phyloP scores from a whole-genome alignment of 164 flowering plant species.

The Litsea cubeba region DNA sequence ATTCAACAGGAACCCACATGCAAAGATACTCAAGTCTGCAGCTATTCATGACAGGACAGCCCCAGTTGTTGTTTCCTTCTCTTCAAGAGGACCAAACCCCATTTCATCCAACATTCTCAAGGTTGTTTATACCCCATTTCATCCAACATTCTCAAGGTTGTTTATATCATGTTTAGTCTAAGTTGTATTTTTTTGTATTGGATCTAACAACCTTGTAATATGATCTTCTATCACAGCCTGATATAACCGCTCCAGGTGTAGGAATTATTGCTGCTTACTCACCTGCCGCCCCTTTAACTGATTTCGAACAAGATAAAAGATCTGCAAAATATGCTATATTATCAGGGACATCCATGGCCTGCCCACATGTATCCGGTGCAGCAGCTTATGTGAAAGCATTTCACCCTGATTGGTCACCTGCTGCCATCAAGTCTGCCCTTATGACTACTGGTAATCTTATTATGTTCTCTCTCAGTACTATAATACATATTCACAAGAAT shows the following conservation, averaged over 20 bases:
- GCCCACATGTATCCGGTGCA: conserved; percentile 56
- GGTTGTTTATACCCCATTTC: neutral
- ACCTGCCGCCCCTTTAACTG: conserved; percentile 23
- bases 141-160: neutral
- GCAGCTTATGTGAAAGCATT: conserved; percentile 71
- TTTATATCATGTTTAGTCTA: neutral
- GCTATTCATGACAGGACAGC: neutral
- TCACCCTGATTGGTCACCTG: conserved; percentile 68
- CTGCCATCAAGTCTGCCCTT: conserved; percentile 74
- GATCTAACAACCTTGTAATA: neutral
- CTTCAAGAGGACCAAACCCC: neutral
- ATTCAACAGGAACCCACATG: conserved; percentile 21
- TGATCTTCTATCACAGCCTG: conserved; percentile 45
- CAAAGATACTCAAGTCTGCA: conserved; percentile 36
- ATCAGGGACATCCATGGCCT: conserved; percentile 80
- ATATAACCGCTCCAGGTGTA: conserved; percentile 66
- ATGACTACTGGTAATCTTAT: conserved; percentile 66
- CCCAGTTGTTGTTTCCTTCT: neutral
- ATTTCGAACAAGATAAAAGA: conserved; percentile 8
- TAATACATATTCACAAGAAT: no score
- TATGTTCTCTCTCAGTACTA: no score
- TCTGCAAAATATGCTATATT: conserved; percentile 6
- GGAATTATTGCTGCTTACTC: conserved; percentile 63
- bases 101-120: neutral
- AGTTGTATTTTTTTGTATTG: no score